These are phyloP conservation scores for Aphelidium insulamus DNA, from an alignment of 371 early-diverging fungal genomes.

Conservation along the genomic window DNA sequence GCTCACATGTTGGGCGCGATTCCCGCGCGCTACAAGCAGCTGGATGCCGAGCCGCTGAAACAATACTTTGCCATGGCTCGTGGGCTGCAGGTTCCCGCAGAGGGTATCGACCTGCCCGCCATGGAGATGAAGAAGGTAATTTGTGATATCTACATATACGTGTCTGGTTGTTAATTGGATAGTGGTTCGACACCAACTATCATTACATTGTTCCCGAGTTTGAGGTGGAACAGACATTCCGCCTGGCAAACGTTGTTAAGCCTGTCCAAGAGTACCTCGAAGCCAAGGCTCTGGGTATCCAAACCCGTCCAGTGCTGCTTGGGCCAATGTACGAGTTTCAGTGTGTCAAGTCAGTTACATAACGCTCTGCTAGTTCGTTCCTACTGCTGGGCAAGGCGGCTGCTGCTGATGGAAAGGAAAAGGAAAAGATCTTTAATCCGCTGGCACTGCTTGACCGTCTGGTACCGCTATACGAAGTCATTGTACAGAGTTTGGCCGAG, in stretches of 20 bases:
- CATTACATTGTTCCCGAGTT: slow-evolving; percentile 74
- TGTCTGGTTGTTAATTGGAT: slow-evolving; percentile 1
- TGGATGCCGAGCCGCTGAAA: slow-evolving; percentile 29
- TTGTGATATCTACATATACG: neutral
- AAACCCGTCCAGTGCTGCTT: slow-evolving; percentile 71
- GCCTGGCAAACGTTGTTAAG: slow-evolving; percentile 35
- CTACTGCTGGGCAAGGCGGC: slow-evolving; percentile 60
- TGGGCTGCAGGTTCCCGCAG: slow-evolving; percentile 53
- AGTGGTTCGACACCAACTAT: slow-evolving; percentile 94
- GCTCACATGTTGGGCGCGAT: slow-evolving; percentile 50
- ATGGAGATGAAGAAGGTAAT: slow-evolving; percentile 69
- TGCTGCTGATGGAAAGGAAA: slow-evolving; percentile 21
- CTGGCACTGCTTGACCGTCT: slow-evolving; percentile 38
- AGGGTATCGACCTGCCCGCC: slow-evolving; percentile 68
- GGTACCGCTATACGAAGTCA: slow-evolving; percentile 50
- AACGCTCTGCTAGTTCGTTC: too few relatives aligned
- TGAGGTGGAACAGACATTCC: slow-evolving; percentile 43
- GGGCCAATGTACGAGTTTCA: too few relatives aligned
- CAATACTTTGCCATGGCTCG: slow-evolving; percentile 94
- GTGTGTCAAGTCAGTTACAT: too few relatives aligned
- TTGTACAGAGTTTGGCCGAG: slow-evolving; percentile 43
- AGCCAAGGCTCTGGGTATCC: slow-evolving; percentile 75
- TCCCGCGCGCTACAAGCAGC: slow-evolving; percentile 46
- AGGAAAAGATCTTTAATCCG: too few relatives aligned
- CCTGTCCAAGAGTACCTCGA: slow-evolving; percentile 68